These are phyloP conservation scores for Epichloe festucae DNA, from an alignment of 2,329 filamentous ascomycete species.

Conservation along the genomic window DNA sequence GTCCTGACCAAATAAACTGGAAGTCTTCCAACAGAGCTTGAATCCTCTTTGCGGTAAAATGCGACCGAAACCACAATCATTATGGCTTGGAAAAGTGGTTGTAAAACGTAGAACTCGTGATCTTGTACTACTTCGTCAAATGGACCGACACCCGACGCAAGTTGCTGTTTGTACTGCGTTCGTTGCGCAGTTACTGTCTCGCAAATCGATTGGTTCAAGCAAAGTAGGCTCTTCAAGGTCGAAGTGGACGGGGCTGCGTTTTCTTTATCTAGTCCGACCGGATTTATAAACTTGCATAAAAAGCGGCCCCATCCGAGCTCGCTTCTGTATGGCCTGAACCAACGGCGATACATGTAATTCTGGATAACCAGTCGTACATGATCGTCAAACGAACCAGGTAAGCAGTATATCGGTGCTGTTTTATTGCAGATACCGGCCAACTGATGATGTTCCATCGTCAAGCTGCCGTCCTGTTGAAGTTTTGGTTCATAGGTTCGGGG, in stretches of 20 bases:
- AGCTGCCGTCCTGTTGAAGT: background rate
- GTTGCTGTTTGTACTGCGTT: background rate
- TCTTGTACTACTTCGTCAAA: background rate
- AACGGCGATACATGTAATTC: background rate
- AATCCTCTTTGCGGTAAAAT: background rate
- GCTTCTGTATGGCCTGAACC: conserved; percentile 6
- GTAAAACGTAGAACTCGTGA: background rate
- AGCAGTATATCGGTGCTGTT: background rate
- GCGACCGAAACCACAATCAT: background rate
- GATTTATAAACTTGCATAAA: conserved; percentile 4
- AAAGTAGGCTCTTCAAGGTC: background rate
- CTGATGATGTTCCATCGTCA: background rate
- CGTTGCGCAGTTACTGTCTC: background rate
- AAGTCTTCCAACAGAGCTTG: background rate
- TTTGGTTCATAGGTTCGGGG: too few relatives aligned
- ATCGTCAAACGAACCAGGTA: background rate
- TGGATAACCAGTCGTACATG: background rate
- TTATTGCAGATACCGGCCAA: background rate
- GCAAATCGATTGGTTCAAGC: conserved; percentile 2
- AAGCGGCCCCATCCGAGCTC: conserved; percentile 4
- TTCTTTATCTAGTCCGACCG: background rate
- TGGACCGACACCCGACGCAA: background rate
- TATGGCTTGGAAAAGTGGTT: background rate
- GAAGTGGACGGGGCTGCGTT: background rate
- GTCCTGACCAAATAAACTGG: background rate